Evolutionary conservation across 2,329 filamentous ascomycete species (phyloP), one percentile per base, ranked within the genome.

Genomic region (Ophiostoma himal-ulmi): DNA sequence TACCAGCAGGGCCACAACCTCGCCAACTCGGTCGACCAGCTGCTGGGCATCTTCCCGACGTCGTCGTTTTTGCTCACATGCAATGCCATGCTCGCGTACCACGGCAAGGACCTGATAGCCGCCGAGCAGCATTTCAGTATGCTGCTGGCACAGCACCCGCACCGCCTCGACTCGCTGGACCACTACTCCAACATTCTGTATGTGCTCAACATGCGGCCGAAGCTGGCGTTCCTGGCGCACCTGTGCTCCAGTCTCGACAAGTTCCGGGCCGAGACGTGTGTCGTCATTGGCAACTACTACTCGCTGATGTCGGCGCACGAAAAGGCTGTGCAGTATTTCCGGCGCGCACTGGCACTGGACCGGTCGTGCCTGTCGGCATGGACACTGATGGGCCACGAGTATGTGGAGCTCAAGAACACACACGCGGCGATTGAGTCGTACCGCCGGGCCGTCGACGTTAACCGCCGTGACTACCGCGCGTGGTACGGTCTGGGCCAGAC

Each of bases 311-410:
- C 94, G 0, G 90, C 96, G 78, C 95, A 99, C 78, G 95, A 99
- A 78, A 99, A 99, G 78, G 94, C 95, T 0, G 94, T 99, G 69
- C 93, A 97, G 81, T 98, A 98, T 80, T 99, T 99, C 82, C 91
- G 95, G 3, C 90, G 95, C 30, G 95, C 95, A 0, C 81, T 99
- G 26, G 96, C 93, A 0, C 84, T 99, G 0, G 95, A 99, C 77
- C 89, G 94, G 11, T 90, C 89, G 36, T 99, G 95, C 78, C 85
- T 97, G 20, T 96, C 93, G 0, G 95, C 95, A 1, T 99, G 95
- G 95, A 99, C 95, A 0, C 84, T 99, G 0, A 98, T 99, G 94
- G 95, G 95, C 0, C 95, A 99, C 79, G 95, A 99, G 79, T 99
- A 97, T 75, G 93, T 98, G 69, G 95, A 99, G 79, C 89, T 99